Percentiles rank a stretch among this genome's conserved stretches.
phyloP scores from a whole-genome alignment of 371 early-diverging fungal species.

The Actinomortierella ambigua region DNA sequence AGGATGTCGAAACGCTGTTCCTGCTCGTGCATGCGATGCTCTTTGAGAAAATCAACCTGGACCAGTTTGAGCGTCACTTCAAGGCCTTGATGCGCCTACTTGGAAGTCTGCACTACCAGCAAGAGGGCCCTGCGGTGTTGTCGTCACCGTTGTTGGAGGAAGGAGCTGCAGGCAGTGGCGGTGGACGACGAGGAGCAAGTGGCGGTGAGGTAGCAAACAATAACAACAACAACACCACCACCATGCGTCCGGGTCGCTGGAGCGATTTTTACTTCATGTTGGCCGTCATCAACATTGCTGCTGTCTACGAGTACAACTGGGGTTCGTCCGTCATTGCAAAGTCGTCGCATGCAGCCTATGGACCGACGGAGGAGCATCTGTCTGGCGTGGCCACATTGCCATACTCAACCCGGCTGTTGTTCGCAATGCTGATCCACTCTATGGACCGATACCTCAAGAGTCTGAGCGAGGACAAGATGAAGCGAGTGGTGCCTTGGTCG shows the following conservation, averaged over 20 bases:
- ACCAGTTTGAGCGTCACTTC: slow-evolving; percentile 51
- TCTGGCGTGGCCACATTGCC: slow-evolving; percentile 31
- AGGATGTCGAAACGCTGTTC: slow-evolving; percentile 50
- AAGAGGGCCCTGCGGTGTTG: not conserved
- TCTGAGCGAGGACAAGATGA: slow-evolving; percentile 17
- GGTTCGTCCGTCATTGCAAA: slow-evolving; percentile 53
- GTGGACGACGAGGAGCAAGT: too few species aligned
- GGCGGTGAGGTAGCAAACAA: not conserved
- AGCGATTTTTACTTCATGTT: slow-evolving; percentile 58
- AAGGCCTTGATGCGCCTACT: slow-evolving; percentile 27
- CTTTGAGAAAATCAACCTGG: slow-evolving; percentile 70
- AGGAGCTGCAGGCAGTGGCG: slow-evolving; percentile 7
- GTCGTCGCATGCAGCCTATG: slow-evolving; percentile 21
- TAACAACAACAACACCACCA: not conserved
- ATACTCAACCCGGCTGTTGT: slow-evolving; percentile 37
- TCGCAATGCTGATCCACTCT: slow-evolving; percentile 43
- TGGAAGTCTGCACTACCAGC: slow-evolving; percentile 11
- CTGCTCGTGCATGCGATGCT: slow-evolving; percentile 68
- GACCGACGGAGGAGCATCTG: slow-evolving; percentile 1
- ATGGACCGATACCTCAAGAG: slow-evolving; percentile 41
- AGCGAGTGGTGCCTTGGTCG: slow-evolving; percentile 7
- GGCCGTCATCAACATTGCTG: slow-evolving; percentile 54
- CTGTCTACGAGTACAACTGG: slow-evolving; percentile 61
- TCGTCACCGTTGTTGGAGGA: not conserved
- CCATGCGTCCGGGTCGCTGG: slow-evolving; percentile 20